A percentile compares a stretch with the other conserved stretches of the same genome.
phyloP scores from a whole-genome alignment of 2,329 filamentous ascomycete species.

The Septoria linicola region DNA sequence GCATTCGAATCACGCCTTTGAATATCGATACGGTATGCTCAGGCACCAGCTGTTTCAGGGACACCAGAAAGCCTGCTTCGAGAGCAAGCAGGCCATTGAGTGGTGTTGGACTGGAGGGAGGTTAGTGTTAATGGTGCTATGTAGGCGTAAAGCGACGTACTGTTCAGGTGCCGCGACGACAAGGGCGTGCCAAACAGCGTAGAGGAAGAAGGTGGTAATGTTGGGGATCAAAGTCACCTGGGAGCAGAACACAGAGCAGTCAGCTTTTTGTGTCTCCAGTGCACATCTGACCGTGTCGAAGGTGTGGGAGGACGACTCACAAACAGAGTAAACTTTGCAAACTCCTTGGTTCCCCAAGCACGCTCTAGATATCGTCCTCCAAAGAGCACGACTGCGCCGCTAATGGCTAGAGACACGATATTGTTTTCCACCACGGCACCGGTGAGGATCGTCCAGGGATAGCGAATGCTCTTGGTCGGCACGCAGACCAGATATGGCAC shows the following conservation, averaged over 20 bases:
- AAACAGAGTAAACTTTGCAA: conserved; percentile 83
- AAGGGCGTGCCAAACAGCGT: conserved; percentile 71
- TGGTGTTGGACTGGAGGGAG: conserved; percentile 59
- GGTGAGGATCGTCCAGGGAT: conserved; percentile 89
- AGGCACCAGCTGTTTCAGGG: conserved; percentile 95
- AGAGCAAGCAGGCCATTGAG: conserved; percentile 86
- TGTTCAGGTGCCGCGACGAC: conserved; percentile 65
- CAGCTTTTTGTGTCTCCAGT: not conserved
- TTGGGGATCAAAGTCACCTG: conserved; percentile 74
- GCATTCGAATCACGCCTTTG: conserved; percentile 81
- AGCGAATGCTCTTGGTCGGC: conserved; percentile 77
- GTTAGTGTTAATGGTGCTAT: conserved; percentile 5
- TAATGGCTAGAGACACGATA: conserved; percentile 78
- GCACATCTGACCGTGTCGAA: not conserved
- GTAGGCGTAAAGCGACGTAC: conserved; percentile 49
- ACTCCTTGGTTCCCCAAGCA: conserved; percentile 89
- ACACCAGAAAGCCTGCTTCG: conserved; percentile 90
- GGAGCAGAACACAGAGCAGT: not conserved
- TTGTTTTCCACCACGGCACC: conserved; percentile 91
- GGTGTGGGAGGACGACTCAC: not conserved
- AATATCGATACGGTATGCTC: conserved; percentile 96
- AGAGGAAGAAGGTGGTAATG: conserved; percentile 67
- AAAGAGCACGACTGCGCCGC: conserved; percentile 78
- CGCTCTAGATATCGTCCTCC: conserved; percentile 93
- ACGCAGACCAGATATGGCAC: conserved; percentile 83